phyloP scores from a whole-genome alignment of 345 rosid species.

The Pistacia atlantica region DNA sequence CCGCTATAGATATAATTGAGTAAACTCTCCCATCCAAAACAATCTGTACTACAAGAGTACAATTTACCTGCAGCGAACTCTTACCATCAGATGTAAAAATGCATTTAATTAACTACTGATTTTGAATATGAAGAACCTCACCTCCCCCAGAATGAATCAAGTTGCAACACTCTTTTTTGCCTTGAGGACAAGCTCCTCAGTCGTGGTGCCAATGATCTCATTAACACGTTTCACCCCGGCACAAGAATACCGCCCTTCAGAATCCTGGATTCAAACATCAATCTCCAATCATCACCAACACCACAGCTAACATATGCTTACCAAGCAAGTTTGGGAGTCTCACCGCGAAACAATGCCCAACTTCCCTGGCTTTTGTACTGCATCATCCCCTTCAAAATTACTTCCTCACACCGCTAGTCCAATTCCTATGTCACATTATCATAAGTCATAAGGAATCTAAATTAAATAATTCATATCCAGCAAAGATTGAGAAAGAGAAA shows the following conservation, averaged over 20 bases:
- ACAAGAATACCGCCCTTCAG: not conserved
- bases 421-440: slow-evolving; percentile 45
- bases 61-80: too few relatives aligned
- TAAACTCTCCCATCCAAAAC: too few relatives aligned
- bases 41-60: too few relatives aligned
- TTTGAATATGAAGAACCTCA: too few relatives aligned
- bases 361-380: slow-evolving; percentile 65
- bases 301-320: not conserved
- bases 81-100: too few relatives aligned
- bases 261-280: not conserved
- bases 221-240: slow-evolving; percentile 56
- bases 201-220: slow-evolving; percentile 71
- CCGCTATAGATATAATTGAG: too few relatives aligned
- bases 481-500: not conserved
- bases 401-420: slow-evolving; percentile 62
- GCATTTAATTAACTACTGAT: too few relatives aligned
- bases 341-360: slow-evolving; percentile 61
- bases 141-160: not conserved
- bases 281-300: not conserved
- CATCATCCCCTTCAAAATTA: slow-evolving; percentile 83
- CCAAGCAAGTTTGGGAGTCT: not conserved
- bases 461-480: not conserved
- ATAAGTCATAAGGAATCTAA: not conserved
- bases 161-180: slow-evolving; percentile 28
- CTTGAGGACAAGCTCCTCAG: slow-evolving; percentile 73